A percentile compares a stretch with the other conserved stretches of the same genome.
Conservation (phyloP, 2,329 filamentous ascomycete genomes). For the Tetracladium maxilliforme region DNA sequence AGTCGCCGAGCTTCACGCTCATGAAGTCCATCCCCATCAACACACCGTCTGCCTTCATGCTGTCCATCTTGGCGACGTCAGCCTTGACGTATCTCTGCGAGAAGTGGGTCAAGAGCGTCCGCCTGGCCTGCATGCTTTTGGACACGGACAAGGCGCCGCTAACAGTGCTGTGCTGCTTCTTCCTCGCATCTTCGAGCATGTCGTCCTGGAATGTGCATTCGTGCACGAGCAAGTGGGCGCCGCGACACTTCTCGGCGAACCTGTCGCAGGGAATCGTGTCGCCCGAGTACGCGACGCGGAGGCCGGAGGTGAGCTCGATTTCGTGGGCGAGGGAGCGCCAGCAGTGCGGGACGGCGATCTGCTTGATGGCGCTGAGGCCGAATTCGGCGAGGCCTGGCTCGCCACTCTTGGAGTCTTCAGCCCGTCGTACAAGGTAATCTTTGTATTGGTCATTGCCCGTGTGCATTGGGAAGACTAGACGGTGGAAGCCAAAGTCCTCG, state of each 20-base stretch:
- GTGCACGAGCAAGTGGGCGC: slow-evolving; percentile 76
- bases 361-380: slow-evolving; percentile 52
- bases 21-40: slow-evolving; percentile 71
- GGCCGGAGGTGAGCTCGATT: slow-evolving; percentile 62
- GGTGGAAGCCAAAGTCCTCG: slow-evolving; percentile 61
- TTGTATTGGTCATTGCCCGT: too few species aligned
- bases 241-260: slow-evolving; percentile 58
- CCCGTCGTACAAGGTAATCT: slow-evolving; percentile 5
- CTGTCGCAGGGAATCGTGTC: slow-evolving; percentile 68
- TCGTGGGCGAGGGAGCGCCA: slow-evolving; percentile 61
- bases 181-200: slow-evolving; percentile 58
- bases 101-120: slow-evolving; percentile 85
- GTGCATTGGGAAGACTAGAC: slow-evolving; percentile 12
- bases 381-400: slow-evolving; percentile 19
- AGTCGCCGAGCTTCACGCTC: slow-evolving; percentile 56
- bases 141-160: slow-evolving; percentile 72
- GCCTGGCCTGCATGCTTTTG: slow-evolving; percentile 60
- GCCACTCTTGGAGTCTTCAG: slow-evolving; percentile 11
- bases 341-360: slow-evolving; percentile 64
- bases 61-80: slow-evolving; percentile 19
- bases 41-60: slow-evolving; percentile 41
- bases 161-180: slow-evolving; percentile 85
- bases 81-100: slow-evolving; percentile 65
- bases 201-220: slow-evolving; percentile 95
- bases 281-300: slow-evolving; percentile 86